phyloP scores from a whole-genome alignment of 441 rosid species.

The Erysimum pusillum region DNA sequence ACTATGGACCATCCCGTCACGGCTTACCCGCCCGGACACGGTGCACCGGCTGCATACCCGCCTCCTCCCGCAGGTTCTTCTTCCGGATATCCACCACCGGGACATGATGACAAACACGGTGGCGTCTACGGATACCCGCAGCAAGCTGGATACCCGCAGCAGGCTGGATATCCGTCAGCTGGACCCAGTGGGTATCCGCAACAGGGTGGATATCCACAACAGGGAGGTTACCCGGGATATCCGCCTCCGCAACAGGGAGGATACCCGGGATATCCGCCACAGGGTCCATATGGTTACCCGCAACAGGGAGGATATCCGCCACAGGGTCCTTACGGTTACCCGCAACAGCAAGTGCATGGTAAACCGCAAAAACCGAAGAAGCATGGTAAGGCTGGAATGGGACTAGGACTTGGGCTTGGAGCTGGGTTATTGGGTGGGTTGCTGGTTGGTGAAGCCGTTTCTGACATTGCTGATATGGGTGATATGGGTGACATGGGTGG shows the following conservation, averaged over 20 bases:
- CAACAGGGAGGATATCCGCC: constrained; percentile 48
- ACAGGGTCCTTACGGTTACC: constrained; percentile 54
- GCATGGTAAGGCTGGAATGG: constrained; percentile 50
- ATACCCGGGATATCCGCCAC: constrained; percentile 46
- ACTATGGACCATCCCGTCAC: constrained; percentile 42
- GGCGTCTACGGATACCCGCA: constrained; percentile 43
- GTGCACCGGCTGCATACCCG: constrained; percentile 39
- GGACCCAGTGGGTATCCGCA: constrained; percentile 40
- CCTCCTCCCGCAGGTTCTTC: constrained; percentile 38
- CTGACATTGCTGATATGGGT: constrained; percentile 49
- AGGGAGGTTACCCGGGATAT: constrained; percentile 31
- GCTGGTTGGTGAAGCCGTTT: constrained; percentile 66
- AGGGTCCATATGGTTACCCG: constrained; percentile 51
- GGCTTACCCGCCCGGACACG: constrained; percentile 52
- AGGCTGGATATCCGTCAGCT: constrained; percentile 18
- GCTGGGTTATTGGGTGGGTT: constrained; percentile 74
- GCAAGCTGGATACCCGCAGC: too few species aligned
- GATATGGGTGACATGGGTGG: constrained; percentile 48
- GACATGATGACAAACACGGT: constrained; percentile 47
- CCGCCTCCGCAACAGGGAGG: constrained; percentile 43
- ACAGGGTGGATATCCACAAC: constrained; percentile 41
- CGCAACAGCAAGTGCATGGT: constrained; percentile 47
- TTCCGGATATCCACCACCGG: constrained; percentile 45
- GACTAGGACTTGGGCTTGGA: constrained; percentile 61
- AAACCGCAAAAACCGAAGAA: constrained; percentile 64